phyloP scores from a whole-genome alignment of 2,329 filamentous ascomycete genomes.

The Fusarium mangiferae region DNA sequence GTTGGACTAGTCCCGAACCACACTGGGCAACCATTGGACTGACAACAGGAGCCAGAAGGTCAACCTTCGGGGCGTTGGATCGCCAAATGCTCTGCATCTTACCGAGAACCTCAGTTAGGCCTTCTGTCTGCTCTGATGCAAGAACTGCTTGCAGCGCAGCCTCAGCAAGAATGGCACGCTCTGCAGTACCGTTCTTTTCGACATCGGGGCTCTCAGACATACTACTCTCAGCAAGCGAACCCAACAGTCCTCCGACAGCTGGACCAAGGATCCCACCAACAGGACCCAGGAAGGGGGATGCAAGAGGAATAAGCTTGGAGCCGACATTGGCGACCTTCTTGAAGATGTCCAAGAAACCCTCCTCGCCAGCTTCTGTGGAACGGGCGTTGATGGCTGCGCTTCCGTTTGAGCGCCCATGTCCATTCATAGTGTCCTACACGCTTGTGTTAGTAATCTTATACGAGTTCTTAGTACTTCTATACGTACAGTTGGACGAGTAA shows the following conservation, averaged over 20 bases:
- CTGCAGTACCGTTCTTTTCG: conserved; percentile 10
- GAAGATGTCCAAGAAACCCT: conserved; percentile 41
- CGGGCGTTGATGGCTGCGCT: neutral
- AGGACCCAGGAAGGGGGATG: neutral
- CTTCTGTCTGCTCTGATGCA: conserved; percentile 13
- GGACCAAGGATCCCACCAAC: neutral
- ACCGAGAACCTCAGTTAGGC: conserved; percentile 12
- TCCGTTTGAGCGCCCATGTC: neutral
- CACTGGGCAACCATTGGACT: conserved; percentile 13
- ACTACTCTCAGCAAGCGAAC: neutral
- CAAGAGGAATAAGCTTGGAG: conserved; percentile 1
- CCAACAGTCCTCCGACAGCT: conserved; percentile 14
- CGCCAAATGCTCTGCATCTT: conserved; percentile 31
- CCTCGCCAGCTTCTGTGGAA: neutral
- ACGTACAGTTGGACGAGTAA: neutral
- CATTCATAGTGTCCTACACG: neutral
- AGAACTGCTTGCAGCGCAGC: conserved; percentile 36
- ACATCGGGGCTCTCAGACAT: neutral
- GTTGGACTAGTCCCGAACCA: neutral
- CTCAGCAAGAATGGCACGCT: conserved; percentile 40
- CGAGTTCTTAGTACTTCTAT: neutral
- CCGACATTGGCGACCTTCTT: conserved; percentile 22
- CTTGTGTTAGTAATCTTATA: neutral
- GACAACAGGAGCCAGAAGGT: conserved; percentile 12
- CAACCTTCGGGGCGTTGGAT: conserved; percentile 12